A percentile compares a stretch with the other conserved stretches of the same genome.
Evolutionary conservation across 2,329 filamentous ascomycete genomes (phyloP).

Genomic region (Pestalotiopsis sp.): DNA sequence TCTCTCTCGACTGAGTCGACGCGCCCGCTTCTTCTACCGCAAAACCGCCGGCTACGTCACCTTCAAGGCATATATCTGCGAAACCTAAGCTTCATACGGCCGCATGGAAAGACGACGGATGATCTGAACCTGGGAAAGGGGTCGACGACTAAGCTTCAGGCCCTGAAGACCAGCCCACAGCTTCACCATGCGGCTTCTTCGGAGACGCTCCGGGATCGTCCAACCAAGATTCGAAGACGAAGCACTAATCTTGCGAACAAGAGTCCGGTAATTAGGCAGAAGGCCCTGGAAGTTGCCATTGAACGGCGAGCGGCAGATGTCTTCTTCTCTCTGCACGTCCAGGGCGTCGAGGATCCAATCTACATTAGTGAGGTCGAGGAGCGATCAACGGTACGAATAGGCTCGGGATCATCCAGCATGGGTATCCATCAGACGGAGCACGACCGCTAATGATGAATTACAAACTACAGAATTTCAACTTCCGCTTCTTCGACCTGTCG

Average conservation of each 20-base stretch:
- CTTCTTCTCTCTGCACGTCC: conserved; percentile 83
- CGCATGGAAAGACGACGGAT: conserved; percentile 67
- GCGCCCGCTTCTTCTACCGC: conserved; percentile 48
- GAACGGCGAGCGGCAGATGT: conserved; percentile 77
- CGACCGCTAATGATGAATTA: conserved; percentile 17
- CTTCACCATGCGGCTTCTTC: conserved; percentile 61
- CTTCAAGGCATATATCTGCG: conserved; percentile 84
- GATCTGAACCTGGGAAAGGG: conserved; percentile 77
- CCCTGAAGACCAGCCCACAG: conserved; percentile 46
- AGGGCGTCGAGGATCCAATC: conserved; percentile 69
- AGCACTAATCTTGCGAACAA: conserved; percentile 52
- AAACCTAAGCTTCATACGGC: conserved; percentile 72
- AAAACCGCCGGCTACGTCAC: conserved; percentile 89
- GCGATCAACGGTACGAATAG: conserved; percentile 63
- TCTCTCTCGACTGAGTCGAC: conserved; percentile 15
- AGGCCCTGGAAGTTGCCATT: conserved; percentile 73
- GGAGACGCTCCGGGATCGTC: conserved; percentile 46
- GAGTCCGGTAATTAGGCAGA: conserved; percentile 62
- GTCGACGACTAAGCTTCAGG: conserved; percentile 66
- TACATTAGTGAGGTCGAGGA: conserved; percentile 85
- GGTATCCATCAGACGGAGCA: background rate
- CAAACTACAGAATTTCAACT: conserved; percentile 73
- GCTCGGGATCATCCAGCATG: background rate
- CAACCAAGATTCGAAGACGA: conserved; percentile 41
- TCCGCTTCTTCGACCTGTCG: conserved; percentile 79